phyloP scores from a whole-genome alignment of 345 rosid genomes.

The Balakata baccata region DNA sequence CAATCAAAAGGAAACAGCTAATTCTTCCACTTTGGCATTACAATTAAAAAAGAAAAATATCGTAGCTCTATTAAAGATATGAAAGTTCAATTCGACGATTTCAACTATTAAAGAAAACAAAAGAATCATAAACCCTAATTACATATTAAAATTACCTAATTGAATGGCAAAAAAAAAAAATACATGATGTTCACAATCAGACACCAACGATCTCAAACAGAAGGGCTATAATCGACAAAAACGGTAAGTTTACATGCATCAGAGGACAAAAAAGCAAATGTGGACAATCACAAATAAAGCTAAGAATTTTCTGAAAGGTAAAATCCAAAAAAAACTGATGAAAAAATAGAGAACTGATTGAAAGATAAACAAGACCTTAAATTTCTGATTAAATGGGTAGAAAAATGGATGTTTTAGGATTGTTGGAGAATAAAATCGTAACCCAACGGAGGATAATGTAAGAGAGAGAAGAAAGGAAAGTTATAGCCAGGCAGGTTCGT shows the following conservation, averaged over 20 bases:
- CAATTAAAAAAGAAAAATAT: not conserved
- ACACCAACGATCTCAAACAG: not conserved
- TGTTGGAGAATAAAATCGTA: not conserved
- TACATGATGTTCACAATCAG: not conserved
- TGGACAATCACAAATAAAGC: not conserved
- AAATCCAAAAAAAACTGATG: not conserved
- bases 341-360: not conserved
- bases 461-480: not conserved
- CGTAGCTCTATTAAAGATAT: not conserved
- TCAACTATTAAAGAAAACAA: not conserved
- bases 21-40: not conserved
- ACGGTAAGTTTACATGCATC: not conserved
- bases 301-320: not conserved
- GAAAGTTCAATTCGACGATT: conserved; percentile 6
- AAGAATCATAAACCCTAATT: conserved; percentile 6
- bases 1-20: not conserved
- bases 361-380: not conserved
- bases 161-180: not conserved
- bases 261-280: not conserved
- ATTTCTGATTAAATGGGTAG: not conserved
- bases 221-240: not conserved
- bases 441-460: too few species aligned
- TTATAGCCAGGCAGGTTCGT: not conserved
- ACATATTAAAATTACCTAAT: not conserved
- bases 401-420: not conserved